A percentile compares a stretch with the other conserved stretches of the same genome.
These are phyloP conservation scores for Oryza australiensis DNA, from an alignment of 176 grass and related monocot genomes.

Conservation along the genomic window DNA sequence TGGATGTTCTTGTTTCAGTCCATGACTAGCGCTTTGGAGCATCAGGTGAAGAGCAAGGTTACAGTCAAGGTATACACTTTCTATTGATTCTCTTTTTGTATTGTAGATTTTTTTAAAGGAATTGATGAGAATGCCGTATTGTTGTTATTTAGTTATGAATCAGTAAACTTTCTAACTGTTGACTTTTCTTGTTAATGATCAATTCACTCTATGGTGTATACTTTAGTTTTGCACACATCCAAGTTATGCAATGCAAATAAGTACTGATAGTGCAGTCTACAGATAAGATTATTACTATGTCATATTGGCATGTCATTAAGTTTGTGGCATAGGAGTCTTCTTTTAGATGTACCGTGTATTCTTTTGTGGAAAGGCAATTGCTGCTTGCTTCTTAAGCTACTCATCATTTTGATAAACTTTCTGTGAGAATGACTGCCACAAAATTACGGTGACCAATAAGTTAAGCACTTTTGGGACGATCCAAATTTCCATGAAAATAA, in stretches of 20 bases:
- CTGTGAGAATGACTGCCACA: neutral
- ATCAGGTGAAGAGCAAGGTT: constrained; percentile 82
- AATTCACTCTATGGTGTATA: neutral
- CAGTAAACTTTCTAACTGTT: neutral
- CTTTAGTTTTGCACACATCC: neutral
- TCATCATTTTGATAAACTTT: neutral
- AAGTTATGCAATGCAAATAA: neutral
- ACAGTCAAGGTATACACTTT: constrained; percentile 57
- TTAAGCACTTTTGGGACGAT: neutral
- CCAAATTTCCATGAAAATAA: neutral
- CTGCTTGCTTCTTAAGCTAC: neutral
- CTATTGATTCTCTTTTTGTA: neutral
- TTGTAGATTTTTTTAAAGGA: neutral
- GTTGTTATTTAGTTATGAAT: neutral
- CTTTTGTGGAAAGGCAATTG: neutral
- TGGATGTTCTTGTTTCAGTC: constrained; percentile 53
- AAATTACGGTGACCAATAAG: neutral
- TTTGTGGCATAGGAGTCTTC: neutral
- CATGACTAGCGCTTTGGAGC: constrained; percentile 69
- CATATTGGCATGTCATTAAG: neutral
- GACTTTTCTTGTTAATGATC: neutral
- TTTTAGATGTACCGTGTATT: neutral
- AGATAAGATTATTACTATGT: neutral
- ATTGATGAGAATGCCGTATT: neutral
- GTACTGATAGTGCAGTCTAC: too few relatives aligned